Percentiles rank a stretch among this genome's conserved stretches.
These are phyloP conservation scores for Chondrostereum purpureum DNA, from an alignment of 1,284 basidiomycete genomes.

Conservation along the genomic window DNA sequence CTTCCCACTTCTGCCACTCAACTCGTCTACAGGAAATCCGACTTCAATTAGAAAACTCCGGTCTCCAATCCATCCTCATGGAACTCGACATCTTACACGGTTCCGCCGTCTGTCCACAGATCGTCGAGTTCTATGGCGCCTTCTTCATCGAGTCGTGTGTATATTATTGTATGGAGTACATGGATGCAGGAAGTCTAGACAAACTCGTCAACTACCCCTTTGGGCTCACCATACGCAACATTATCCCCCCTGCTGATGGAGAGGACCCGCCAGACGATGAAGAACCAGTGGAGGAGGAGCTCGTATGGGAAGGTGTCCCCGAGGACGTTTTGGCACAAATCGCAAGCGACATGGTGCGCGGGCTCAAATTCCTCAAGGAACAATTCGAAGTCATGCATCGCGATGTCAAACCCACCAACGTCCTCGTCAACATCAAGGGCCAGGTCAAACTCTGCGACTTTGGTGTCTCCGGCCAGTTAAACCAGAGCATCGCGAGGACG, in stretches of 20 bases:
- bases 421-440: conserved; percentile 86
- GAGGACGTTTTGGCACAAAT: conserved; percentile 86
- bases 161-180: conserved; percentile 99
- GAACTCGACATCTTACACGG: conserved; percentile 93
- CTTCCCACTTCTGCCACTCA: conserved; percentile 7
- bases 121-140: conserved; percentile 98
- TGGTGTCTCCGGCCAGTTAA: conserved; percentile 95
- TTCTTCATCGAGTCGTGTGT: conserved; percentile 99
- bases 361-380: conserved; percentile 94
- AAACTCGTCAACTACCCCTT: conserved; percentile 52
- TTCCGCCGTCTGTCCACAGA: conserved; percentile 76
- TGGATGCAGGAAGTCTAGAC: conserved; percentile 95
- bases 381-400: conserved; percentile 96
- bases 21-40: conserved; percentile 78
- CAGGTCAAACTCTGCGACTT: conserved; percentile 97
- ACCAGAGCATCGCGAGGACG: conserved; percentile 94
- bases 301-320: conserved; percentile 52
- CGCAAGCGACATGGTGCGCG: conserved; percentile 79
- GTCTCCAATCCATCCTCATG: conserved; percentile 96
- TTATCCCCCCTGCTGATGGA: conserved; percentile 1
- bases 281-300: conserved; percentile 15
- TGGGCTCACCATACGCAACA: conserved; percentile 15
- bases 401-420: conserved; percentile 97
- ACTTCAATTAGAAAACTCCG: conserved; percentile 91
- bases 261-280: conserved; percentile 22